Evolutionary conservation across 2,329 filamentous ascomycete genomes (phyloP), one percentile per base, ranked within the genome.

Genomic region (Claviceps monticola): DNA sequence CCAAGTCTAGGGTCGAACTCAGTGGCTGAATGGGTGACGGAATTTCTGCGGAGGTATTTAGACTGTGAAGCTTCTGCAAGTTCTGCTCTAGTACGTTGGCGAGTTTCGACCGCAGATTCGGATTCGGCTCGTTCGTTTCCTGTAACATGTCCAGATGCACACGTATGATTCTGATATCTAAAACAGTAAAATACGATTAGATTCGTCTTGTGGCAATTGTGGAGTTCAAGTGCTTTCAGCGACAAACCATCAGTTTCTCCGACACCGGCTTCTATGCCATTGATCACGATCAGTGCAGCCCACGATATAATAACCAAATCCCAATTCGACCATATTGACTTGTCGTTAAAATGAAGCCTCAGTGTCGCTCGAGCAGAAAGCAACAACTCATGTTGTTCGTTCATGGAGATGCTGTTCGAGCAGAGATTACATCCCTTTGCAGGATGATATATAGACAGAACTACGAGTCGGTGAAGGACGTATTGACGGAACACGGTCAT

Each of bases 271-370:
- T 71, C 66, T 3, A 70, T 2, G 64, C 69, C 53, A 43, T 71
- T 68, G 1, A 72, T 56, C 1, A 71, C 67, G n/a, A 71, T 67
- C 8, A 71, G 57, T 2, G 69, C 68, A 5, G 69, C 69, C 69
- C 68, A 71, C 0, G 69, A 70, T 49, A 72, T 72, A 56, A 72
- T 68, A 19, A 71, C 64, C 0, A 71, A 57, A 43, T 71, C 69
- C 64, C 67, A 72, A 45, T 71, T 71, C 4, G 67, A 64, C 69
- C 69, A 71, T 51, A 71, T 71, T 1, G 66, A 63, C 21, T 64
- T 58, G 49, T 71, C 69, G n/a, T 66, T 60, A 4, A 65, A 61
- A 44, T 71, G 68, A 2, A 71, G 56, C 52, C 65, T 67, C 17
- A 72, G 57, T 0, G 69, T 66, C 1, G 68, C 67, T 14, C 68